Evolutionary conservation across 2,329 filamentous ascomycete genomes (phyloP), one percentile per base, ranked within the genome.

Genomic region (Cryphonectria carpinicola): DNA sequence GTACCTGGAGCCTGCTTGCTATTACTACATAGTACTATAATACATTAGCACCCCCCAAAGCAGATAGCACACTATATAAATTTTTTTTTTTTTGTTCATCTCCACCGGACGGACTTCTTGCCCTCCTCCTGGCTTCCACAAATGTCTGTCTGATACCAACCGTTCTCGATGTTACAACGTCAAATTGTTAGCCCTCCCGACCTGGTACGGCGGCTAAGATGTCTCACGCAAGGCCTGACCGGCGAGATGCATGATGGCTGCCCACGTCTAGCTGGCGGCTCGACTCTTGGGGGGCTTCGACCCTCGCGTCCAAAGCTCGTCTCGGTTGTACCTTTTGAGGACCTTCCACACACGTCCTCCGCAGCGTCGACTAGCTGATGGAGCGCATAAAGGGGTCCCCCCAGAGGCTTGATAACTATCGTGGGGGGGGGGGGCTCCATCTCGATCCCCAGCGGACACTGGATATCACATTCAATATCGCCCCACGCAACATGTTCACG

Each of bases 211-310:
- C 13, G 32, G 11, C 63, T 22, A 37, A 52, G 28, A 35, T 52
- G 14, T 7, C 41, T 22, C 25, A 11, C 37, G 13, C 10, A 14
- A 49, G 22, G 41, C 32, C 39, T 32, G 62, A 28, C 41, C 32
- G 49, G 62, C 41, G 35, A 19, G 54, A 67, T 39, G 25, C 32
- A 1, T 8, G 46, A 28, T 11, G 25, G 37, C 65, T 11, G 32
- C 25, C 25, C 43, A 39, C 60, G n/a, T 49, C 64, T 32, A 52
- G 56, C 61, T 71, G 43, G 46, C 52, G 37, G 63, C 65, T 39
- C 41, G 37, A 60, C 43, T 46, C 65, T 66, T 46, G 63, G 19
- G 63, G 19, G 66, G 56, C 37, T 68, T 66, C 63, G 58, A 68
- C 61, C 62, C 65, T 64, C 46, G 28, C 3, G 13, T 37, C 22